Base-by-base conservation (phyloP, 768 basidiomycete genomes). In the Termitomyces sp. region DNA sequence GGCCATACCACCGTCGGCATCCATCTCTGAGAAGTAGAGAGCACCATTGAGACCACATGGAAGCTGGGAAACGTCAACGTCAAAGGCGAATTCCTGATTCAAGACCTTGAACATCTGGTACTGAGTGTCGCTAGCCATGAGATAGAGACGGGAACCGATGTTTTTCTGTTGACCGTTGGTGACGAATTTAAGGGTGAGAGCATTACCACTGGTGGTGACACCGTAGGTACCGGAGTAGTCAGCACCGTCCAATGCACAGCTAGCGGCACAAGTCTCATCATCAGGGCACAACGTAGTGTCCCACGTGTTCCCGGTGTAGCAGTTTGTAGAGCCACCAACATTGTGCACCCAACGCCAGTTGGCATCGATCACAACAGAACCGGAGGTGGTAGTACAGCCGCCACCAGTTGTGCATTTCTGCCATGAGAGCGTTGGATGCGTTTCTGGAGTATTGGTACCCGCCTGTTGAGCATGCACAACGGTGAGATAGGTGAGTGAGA, bases 241-340 rank as follows among this genome's bases (percentile, higher is more conserved):
- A 23, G 77, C 79, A 62, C 76, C 76, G 44, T 78, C 75, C 62
- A 76, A 64, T 19, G 73, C 74, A 44, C 75, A 76, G 62, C 72
- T 73, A 17, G 58, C 9, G 28, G 44, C 44, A 28, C 44, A 45
- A 3, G 44, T 45, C 44, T 3, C 27, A 27, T 45, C 44, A 28
- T 79, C 75, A 37, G 80, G 75, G 73, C 82, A 84, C 46, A 81
- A 66, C 12, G 76, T 71, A 8, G 72, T 58, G 69, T 83, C 72
- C 80, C 81, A 84, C 16, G 72, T 67, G 72, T 83, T 82, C 19
- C 82, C 81, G 58, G 77, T 81, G 73, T 82, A 82, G 65, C 81
- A 76, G 68, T 75, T 75, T 56, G 68, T 72, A 68, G 69, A 68
- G 39, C 65, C 66, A 49, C 60, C 61, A 57, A 66, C 70, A 43